These are phyloP conservation scores for Diaporthe sp. DNA, from an alignment of 2,329 filamentous ascomycete genomes.

Conservation along the genomic window DNA sequence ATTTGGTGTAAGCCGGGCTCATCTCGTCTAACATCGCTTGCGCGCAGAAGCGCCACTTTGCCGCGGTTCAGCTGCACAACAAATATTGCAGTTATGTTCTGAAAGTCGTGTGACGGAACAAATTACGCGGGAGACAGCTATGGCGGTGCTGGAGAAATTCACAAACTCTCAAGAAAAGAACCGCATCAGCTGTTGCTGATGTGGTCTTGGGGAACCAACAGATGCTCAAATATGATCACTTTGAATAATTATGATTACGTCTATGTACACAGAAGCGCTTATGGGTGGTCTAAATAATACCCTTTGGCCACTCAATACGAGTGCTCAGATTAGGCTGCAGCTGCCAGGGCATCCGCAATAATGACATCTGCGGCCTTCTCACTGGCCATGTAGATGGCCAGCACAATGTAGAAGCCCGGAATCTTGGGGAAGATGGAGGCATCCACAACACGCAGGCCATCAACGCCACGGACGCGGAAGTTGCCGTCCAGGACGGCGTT, in stretches of 20 bases:
- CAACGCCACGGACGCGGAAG: slow-evolving; percentile 14
- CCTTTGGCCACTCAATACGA: no score
- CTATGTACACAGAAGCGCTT: background rate
- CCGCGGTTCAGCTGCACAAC: background rate
- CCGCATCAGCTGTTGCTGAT: background rate
- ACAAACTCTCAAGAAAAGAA: no score
- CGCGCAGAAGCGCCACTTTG: background rate
- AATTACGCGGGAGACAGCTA: background rate
- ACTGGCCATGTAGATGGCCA: slow-evolving; percentile 19
- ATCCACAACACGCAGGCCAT: slow-evolving; percentile 23
- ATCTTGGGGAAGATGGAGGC: slow-evolving; percentile 22
- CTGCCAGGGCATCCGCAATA: slow-evolving; percentile 4
- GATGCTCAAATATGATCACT: background rate
- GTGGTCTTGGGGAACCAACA: background rate
- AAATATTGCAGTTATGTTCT: background rate
- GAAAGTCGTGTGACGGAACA: background rate
- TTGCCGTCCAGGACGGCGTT: background rate
- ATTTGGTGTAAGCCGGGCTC: background rate
- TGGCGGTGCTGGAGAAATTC: background rate
- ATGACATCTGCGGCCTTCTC: slow-evolving; percentile 27
- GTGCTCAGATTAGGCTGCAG: background rate
- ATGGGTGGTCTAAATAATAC: background rate
- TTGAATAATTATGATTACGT: background rate
- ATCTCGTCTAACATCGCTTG: background rate
- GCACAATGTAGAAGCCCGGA: slow-evolving; percentile 20